Evolutionary conservation across 78 protist species (phyloP).

Genomic region (Polysphondylium violaceum): DNA sequence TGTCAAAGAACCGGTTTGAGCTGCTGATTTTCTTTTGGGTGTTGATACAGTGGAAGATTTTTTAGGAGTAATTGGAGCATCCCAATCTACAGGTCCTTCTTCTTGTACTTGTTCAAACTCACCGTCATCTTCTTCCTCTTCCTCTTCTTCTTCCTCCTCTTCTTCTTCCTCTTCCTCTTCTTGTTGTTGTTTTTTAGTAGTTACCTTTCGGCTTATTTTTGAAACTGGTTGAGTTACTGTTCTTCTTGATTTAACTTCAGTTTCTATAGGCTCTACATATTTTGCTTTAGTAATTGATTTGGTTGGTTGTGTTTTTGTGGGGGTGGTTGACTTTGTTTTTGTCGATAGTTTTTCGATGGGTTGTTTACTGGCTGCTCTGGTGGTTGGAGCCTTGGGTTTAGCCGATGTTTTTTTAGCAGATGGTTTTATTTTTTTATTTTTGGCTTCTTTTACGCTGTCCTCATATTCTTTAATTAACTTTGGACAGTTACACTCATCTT

Average conservation of each 20-base stretch:
- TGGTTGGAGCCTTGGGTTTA: background rate
- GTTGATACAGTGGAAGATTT: no score
- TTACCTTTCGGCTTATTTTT: background rate
- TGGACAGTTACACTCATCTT: constrained; percentile 6
- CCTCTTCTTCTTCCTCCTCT: background rate
- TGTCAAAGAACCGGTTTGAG: no score
- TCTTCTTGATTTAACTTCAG: background rate
- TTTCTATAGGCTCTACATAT: background rate
- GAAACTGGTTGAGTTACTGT: background rate
- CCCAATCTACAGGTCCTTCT: no score
- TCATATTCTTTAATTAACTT: constrained; percentile 26
- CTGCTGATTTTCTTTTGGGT: no score
- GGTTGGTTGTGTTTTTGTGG: background rate
- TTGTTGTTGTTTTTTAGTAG: no score
- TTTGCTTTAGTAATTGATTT: background rate
- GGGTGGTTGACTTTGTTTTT: background rate
- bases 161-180: background rate
- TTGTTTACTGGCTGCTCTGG: background rate
- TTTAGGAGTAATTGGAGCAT: no score
- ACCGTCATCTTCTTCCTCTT: background rate
- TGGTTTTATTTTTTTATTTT: background rate
- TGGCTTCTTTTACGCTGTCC: background rate
- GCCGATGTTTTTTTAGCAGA: background rate
- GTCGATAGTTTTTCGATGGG: background rate
- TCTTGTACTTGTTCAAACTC: no score